Evolutionary conservation across 768 basidiomycete species (phyloP), one percentile per base, ranked within the genome.

Genomic region (Tulasnella sp.): DNA sequence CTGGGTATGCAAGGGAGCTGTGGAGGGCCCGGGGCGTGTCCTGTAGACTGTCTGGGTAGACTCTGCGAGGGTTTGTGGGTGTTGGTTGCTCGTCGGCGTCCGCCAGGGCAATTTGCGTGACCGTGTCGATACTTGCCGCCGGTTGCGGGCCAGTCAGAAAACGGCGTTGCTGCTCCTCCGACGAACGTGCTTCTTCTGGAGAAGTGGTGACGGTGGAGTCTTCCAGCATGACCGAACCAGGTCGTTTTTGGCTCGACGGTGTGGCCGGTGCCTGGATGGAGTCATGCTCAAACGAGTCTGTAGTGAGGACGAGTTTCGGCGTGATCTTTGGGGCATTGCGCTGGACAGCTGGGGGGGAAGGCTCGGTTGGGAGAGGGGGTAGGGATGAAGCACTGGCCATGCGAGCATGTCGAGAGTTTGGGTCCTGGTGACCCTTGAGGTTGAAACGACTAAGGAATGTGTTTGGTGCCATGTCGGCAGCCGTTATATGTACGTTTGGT

Each of bases 381-480:
- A 27, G 12, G 41, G 37, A 40, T 35, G 36, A 40, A 17, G 52
- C 53, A 32, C 55, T 57, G 19, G 55, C 42, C 55, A 57, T 48
- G 1, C 55, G 55, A 29, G 55, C 41, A 42, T 57, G 55, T 29
- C 55, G 41, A 19, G 21, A 48, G 45, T 57, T 57, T n/a, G 41
- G 29, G 14, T 53, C 52, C 4, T 23, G 17, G 34, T 31, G 31
- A 17, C 55, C 55, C 45, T 57, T 57, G 40, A 57, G 43, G 2
- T 40, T 31, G 41, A 57, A 45, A 25, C 55, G 40, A 34, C 40
- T 57, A 27, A 57, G 41, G 45, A 57, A 57, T 21, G 55, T 35
- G 55, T 43, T 57, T 6, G 55, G 42, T 29, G 55, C 55, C 55
- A 57, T 48, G 35, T 17, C 17, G 3, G 14, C n/a, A 23, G 31